These are phyloP conservation scores for Candida michaelii DNA, from an alignment of 805 yeast genomes.

Conservation along the genomic window DNA sequence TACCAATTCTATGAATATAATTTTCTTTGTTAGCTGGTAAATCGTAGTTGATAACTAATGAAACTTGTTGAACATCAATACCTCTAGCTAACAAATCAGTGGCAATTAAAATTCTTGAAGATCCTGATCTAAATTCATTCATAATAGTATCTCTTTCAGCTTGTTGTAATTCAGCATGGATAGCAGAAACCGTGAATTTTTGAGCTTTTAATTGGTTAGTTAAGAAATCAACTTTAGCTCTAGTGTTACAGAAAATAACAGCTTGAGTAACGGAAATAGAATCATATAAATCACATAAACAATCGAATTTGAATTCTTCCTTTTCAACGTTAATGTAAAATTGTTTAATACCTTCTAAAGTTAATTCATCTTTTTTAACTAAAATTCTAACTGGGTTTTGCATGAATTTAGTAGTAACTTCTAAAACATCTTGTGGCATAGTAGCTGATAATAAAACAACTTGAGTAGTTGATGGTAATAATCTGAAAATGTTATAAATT, in stretches of 20 bases:
- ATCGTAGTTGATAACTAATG: constrained; percentile 92
- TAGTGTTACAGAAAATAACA: constrained; percentile 93
- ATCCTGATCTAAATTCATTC: constrained; percentile 94
- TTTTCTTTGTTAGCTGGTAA: constrained; percentile 87
- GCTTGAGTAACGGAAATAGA: constrained; percentile 95
- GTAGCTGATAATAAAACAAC: constrained; percentile 96
- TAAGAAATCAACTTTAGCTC: constrained; percentile 88
- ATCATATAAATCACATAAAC: constrained; percentile 92
- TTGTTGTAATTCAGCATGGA: constrained; percentile 96
- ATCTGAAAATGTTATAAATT: constrained; percentile 88
- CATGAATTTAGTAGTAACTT: constrained; percentile 90
- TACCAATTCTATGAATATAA: constrained; percentile 96
- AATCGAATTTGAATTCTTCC: constrained; percentile 94
- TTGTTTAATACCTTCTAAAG: constrained; percentile 94
- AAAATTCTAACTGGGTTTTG: constrained; percentile 90
- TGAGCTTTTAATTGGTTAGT: constrained; percentile 70
- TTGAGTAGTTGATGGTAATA: constrained; percentile 86
- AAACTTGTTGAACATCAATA: constrained; percentile 96
- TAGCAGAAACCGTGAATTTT: constrained; percentile 88
- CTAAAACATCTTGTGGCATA: constrained; percentile 87
- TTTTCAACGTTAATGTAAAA: constrained; percentile 85
- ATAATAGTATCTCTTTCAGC: constrained; percentile 88
- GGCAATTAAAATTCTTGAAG: constrained; percentile 87
- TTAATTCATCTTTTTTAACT: constrained; percentile 93
- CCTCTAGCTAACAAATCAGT: constrained; percentile 98